Evolutionary conservation across 1,284 basidiomycete species (phyloP).

Genomic region (Grifola frondosa): DNA sequence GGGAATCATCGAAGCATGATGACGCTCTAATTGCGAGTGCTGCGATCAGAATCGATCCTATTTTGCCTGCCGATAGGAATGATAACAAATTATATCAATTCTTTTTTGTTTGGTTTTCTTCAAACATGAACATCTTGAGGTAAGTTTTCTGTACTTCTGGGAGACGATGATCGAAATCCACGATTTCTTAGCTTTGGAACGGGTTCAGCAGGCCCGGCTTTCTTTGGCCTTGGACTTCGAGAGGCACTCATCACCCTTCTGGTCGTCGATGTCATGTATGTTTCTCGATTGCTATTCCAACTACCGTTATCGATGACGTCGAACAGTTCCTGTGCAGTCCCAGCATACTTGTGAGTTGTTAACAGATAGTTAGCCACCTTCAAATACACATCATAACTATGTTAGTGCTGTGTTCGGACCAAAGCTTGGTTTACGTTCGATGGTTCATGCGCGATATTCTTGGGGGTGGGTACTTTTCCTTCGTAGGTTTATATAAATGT

Average conservation of each 20-base stretch:
- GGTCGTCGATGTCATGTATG: conserved; percentile 56
- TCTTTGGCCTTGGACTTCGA: conserved; percentile 55
- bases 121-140: conserved; percentile 59
- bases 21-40: neutral
- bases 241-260: conserved; percentile 51
- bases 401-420: conserved; percentile 61
- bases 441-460: conserved; percentile 62
- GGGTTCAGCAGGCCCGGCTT: conserved; percentile 58
- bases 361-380: too few relatives aligned
- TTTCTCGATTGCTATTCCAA: conserved; percentile 3
- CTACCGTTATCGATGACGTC: neutral
- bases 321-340: conserved; percentile 30
- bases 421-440: conserved; percentile 60
- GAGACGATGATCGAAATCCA: too few relatives aligned
- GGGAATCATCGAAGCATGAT: too few relatives aligned
- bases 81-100: conserved; percentile 39
- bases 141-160: conserved; percentile 29
- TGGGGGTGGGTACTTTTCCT: conserved; percentile 39
- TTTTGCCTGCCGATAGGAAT: conserved; percentile 31
- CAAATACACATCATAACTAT: too few relatives aligned
- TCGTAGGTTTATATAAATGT: neutral
- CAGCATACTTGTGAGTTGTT: conserved; percentile 62
- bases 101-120: conserved; percentile 44
- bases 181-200: conserved; percentile 48
- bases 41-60: conserved; percentile 34